Evolutionary conservation across 257 asterid species (phyloP).

Genomic region (Mentha longifolia): DNA sequence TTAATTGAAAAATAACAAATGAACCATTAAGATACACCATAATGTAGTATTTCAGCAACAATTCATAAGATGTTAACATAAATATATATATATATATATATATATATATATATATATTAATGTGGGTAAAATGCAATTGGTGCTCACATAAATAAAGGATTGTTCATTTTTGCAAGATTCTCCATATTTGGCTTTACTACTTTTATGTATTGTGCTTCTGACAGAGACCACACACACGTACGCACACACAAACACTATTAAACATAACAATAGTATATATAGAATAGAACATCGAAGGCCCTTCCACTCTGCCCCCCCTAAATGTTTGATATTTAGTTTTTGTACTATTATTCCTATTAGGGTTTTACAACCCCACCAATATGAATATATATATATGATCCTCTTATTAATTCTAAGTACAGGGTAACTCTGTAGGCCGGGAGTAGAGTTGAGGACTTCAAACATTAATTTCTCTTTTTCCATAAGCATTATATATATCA

Average conservation of each 20-base stretch:
- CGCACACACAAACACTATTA: neutral
- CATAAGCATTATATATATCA: neutral
- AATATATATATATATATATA: no score
- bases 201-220: neutral
- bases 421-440: neutral
- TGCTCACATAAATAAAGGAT: no score
- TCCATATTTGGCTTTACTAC: constrained; percentile 5
- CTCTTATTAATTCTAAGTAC: neutral
- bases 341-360: neutral
- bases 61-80: no score
- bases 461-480: neutral
- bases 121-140: no score
- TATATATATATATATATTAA: no score
- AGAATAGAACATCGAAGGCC: neutral
- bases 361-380: neutral
- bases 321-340: neutral
- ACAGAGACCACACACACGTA: neutral
- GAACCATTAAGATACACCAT: no score
- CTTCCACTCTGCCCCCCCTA: neutral
- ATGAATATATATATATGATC: neutral
- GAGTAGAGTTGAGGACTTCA: constrained; percentile 16
- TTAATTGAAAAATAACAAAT: no score
- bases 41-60: neutral
- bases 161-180: neutral
- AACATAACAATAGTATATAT: neutral